These are phyloP conservation scores for Gastrolobium villosum DNA, from an alignment of 306 rosid species.

Conservation along the genomic window DNA sequence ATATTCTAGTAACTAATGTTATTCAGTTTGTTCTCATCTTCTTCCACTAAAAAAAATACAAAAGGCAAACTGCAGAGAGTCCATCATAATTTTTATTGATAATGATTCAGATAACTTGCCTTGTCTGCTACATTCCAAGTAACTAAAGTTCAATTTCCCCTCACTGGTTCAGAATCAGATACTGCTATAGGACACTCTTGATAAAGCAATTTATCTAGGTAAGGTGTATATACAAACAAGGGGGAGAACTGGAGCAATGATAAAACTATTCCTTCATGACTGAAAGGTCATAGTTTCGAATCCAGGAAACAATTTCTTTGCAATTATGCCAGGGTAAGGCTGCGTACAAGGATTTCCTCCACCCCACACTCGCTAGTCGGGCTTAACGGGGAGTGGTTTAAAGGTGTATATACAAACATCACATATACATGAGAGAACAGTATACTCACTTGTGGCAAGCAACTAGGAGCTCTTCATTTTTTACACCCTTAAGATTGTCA, in stretches of 20 bases:
- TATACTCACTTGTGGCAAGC: constrained; percentile 90
- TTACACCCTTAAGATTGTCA: constrained; percentile 90
- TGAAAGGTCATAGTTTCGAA: no score
- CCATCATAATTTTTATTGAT: not conserved
- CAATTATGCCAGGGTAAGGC: no score
- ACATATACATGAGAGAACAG: constrained; percentile 9
- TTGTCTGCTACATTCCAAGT: not conserved
- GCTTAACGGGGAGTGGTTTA: no score
- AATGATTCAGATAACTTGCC: constrained; percentile 7
- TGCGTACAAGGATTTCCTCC: no score
- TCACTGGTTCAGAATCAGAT: constrained; percentile 1
- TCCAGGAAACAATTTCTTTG: no score
- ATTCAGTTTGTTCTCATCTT: constrained; percentile 4
- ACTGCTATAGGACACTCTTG: constrained; percentile 6
- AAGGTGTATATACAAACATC: not conserved
- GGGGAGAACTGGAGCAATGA: no score
- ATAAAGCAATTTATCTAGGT: not conserved
- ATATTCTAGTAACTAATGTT: not conserved
- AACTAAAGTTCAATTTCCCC: constrained; percentile 24
- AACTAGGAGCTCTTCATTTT: constrained; percentile 95
- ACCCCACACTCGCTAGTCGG: no score
- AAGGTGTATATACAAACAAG: not conserved
- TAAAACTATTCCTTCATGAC: no score
- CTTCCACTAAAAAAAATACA: constrained; percentile 22
- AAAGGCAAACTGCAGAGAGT: not conserved